phyloP scores from a whole-genome alignment of 352 stramenopile genomes.

The Globisporangium orthogonon region DNA sequence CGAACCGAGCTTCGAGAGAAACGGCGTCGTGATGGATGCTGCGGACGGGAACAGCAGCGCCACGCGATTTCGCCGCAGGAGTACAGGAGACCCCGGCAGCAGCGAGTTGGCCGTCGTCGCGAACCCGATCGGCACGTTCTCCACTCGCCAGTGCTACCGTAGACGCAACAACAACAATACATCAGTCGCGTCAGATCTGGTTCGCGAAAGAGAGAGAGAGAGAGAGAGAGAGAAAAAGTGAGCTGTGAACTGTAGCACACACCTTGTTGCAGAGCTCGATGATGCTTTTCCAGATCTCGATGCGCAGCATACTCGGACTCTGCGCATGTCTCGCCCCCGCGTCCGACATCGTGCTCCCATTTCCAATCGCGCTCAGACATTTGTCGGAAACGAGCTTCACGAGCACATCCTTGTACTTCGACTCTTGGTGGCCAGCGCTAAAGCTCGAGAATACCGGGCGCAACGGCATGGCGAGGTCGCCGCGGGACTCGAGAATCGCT shows the following conservation, averaged over 20 bases:
- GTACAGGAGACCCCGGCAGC: constrained; percentile 46
- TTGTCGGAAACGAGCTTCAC: constrained; percentile 45
- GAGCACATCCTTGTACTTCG: constrained; percentile 62
- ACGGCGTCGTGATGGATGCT: constrained; percentile 36
- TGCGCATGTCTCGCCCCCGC: constrained; percentile 14
- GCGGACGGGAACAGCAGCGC: constrained; percentile 59
- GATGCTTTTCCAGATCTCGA: constrained; percentile 57
- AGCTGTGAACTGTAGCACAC: background rate
- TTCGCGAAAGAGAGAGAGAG: background rate
- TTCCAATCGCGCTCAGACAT: constrained; percentile 16
- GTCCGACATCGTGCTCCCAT: constrained; percentile 10
- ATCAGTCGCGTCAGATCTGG: background rate
- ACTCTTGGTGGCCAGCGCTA: constrained; percentile 26
- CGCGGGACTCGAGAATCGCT: constrained; percentile 40
- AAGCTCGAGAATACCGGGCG: constrained; percentile 22
- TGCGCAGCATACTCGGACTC: constrained; percentile 27
- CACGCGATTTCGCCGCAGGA: constrained; percentile 63
- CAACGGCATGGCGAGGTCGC: constrained; percentile 20
- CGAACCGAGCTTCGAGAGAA: constrained; percentile 29
- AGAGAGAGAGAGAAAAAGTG: no score
- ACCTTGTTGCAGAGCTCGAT: constrained; percentile 61
- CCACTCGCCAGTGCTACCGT: constrained; percentile 42
- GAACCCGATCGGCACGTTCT: constrained; percentile 69
- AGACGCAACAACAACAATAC: background rate
- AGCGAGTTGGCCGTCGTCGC: constrained; percentile 33